Percentiles rank a stretch among this genome's conserved stretches.
Evolutionary conservation across 2,329 filamentous ascomycete species (phyloP).

Genomic region (Seiridium cupressi): DNA sequence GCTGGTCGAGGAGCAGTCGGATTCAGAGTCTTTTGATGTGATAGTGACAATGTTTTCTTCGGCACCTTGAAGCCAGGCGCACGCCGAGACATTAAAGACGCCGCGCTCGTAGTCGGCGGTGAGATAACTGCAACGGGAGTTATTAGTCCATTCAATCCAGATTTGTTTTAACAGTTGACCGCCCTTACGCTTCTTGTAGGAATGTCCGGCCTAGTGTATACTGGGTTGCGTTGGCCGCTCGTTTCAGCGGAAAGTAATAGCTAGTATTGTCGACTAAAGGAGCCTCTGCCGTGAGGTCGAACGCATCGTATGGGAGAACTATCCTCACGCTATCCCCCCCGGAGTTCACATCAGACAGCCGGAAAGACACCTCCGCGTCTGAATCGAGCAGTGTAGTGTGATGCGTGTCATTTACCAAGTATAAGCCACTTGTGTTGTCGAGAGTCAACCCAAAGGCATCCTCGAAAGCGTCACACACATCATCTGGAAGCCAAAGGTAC

Average conservation of each 20-base stretch:
- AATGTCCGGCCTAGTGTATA: conserved; percentile 34
- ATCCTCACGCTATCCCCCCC: conserved; percentile 30
- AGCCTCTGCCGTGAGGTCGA: conserved; percentile 27
- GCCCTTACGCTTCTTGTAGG: conserved; percentile 31
- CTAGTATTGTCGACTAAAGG: conserved; percentile 27
- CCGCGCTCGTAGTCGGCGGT: conserved; percentile 38
- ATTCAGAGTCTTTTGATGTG: conserved; percentile 19
- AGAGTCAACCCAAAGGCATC: conserved; percentile 28
- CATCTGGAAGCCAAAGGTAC: conserved; percentile 31
- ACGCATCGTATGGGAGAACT: conserved; percentile 29
- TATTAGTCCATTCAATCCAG: no score
- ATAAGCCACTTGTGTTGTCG: conserved; percentile 25
- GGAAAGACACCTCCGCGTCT: conserved; percentile 30
- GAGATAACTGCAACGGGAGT: conserved; percentile 23
- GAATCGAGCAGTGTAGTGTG: conserved; percentile 24
- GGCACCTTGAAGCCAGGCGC: conserved; percentile 31
- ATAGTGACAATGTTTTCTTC: conserved; percentile 25
- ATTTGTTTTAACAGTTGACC: no score
- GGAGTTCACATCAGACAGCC: conserved; percentile 28
- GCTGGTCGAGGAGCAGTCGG: neutral
- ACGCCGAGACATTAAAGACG: conserved; percentile 36
- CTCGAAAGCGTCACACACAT: conserved; percentile 30
- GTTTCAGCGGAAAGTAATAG: conserved; percentile 32
- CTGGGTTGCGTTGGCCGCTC: conserved; percentile 29
- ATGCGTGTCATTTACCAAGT: conserved; percentile 34